Conservation (phyloP, 1,139 yeast species). For the Sugiyamaella castrensis region DNA sequence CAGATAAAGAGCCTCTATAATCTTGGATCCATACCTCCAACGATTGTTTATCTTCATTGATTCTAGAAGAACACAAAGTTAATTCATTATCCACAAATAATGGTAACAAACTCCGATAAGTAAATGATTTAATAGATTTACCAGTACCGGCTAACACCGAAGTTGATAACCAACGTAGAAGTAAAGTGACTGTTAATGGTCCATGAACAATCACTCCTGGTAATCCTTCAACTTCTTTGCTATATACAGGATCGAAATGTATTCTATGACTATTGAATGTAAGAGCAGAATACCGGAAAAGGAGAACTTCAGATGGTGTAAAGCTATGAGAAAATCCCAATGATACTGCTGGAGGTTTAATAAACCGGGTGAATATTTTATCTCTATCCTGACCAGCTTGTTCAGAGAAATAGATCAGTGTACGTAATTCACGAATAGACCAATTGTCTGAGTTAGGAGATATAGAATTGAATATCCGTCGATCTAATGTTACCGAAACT, state of each 20-base stretch:
- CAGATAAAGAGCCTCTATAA: slow-evolving; percentile 28
- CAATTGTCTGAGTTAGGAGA: slow-evolving; percentile 21
- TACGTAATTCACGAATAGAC: slow-evolving; percentile 34
- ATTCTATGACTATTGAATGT: slow-evolving; percentile 81
- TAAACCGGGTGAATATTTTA: slow-evolving; percentile 19
- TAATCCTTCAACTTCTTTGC: slow-evolving; percentile 54
- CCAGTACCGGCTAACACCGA: slow-evolving; percentile 20
- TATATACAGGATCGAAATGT: slow-evolving; percentile 63
- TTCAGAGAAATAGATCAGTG: slow-evolving; percentile 33
- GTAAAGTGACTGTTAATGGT: slow-evolving; percentile 64
- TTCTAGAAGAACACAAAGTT: slow-evolving; percentile 25
- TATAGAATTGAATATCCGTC: slow-evolving; percentile 24
- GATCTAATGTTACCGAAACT: slow-evolving; percentile 34
- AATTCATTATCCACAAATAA: slow-evolving; percentile 40
- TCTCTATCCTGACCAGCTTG: slow-evolving; percentile 24
- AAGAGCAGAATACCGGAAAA: slow-evolving; percentile 66
- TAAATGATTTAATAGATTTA: slow-evolving; percentile 36
- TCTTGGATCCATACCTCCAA: slow-evolving; percentile 37
- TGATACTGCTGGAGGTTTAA: slow-evolving; percentile 20
- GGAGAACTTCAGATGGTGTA: slow-evolving; percentile 35
- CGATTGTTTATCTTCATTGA: slow-evolving; percentile 9
- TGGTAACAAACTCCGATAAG: slow-evolving; percentile 53
- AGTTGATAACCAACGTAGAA: slow-evolving; percentile 46
- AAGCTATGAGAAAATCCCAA: slow-evolving; percentile 20
- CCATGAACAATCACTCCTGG: slow-evolving; percentile 72